Conservation (phyloP, 768 basidiomycete genomes). For the Serendipita vermifera region DNA sequence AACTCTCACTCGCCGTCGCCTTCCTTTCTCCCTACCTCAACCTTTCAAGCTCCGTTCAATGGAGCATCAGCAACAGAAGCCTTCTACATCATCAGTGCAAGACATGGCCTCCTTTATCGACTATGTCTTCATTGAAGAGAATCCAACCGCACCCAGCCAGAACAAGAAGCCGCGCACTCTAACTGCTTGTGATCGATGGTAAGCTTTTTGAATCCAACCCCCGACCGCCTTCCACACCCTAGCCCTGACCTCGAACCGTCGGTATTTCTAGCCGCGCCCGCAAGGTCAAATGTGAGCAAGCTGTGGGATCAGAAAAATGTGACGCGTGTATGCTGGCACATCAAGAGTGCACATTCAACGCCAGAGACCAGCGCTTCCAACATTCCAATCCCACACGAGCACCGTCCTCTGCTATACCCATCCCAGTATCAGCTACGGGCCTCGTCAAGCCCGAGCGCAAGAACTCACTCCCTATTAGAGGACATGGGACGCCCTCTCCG, state of each 20-base stretch:
- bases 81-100: no score
- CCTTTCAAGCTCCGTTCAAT: no score
- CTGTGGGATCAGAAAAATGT: background rate
- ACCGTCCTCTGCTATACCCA: no score
- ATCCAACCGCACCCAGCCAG: constrained; percentile 3
- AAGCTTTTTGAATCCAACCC: background rate
- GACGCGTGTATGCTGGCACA: constrained; percentile 1
- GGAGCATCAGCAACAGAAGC: no score
- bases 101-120: no score
- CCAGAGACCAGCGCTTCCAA: background rate
- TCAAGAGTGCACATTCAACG: constrained; percentile 4
- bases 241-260: background rate
- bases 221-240: background rate
- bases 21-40: no score
- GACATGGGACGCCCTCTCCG: no score
- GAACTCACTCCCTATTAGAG: no score
- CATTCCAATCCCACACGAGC: no score
- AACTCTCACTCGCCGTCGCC: no score
- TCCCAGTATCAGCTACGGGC: no score
- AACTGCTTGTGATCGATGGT: constrained; percentile 8
- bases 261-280: background rate
- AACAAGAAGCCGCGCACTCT: constrained; percentile 2
- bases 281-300: constrained; percentile 7
- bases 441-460: no score
- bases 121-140: background rate